phyloP scores from a whole-genome alignment of 768 basidiomycete genomes.

The Boletus fagicola region DNA sequence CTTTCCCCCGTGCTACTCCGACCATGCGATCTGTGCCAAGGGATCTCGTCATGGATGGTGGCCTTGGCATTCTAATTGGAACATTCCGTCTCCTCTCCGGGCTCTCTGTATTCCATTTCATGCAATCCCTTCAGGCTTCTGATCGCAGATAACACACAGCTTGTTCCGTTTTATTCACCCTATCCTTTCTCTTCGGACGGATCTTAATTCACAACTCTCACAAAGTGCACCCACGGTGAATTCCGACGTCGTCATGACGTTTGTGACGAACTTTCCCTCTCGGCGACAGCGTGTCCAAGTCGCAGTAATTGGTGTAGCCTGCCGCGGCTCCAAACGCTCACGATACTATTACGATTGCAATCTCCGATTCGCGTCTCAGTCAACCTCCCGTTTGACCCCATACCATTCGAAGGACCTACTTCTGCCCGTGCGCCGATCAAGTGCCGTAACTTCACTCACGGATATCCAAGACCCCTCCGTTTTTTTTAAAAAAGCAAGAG shows the following conservation, averaged over 20 bases:
- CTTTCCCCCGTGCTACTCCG: neutral
- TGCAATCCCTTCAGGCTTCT: neutral
- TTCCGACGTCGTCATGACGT: neutral
- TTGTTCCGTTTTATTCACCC: neutral
- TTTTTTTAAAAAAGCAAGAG: neutral
- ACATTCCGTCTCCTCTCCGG: neutral
- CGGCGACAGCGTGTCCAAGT: neutral
- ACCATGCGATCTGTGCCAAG: slow-evolving; percentile 5
- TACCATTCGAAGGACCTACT: neutral
- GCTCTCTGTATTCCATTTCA: neutral
- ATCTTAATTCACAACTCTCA: neutral
- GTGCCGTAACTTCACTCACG: neutral
- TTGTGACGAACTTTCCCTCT: neutral
- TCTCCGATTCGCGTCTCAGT: neutral
- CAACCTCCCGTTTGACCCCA: neutral
- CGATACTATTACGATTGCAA: neutral
- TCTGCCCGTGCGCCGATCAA: neutral
- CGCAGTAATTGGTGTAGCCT: neutral
- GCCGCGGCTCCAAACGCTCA: neutral
- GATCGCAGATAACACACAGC: neutral
- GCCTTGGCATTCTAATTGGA: neutral
- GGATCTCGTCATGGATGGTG: neutral
- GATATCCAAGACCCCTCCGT: neutral
- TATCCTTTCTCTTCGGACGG: neutral
- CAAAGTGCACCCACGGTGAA: neutral